phyloP scores from a whole-genome alignment of 805 yeast species.

The Citeromyces nyonsensis region DNA sequence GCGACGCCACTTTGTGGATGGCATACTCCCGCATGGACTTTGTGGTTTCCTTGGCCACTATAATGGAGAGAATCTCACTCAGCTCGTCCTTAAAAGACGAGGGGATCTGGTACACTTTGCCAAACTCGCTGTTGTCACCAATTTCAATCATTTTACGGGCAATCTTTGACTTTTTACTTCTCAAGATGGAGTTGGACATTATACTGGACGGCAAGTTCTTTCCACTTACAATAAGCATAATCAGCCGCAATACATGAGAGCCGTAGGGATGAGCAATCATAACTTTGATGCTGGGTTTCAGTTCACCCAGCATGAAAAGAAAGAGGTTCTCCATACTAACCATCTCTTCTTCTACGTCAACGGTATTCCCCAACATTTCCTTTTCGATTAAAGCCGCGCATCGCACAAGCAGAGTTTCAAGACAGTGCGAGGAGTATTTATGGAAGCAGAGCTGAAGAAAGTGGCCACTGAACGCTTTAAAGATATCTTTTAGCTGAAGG shows the following conservation, averaged over 20 bases:
- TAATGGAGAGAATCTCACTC: constrained; percentile 25
- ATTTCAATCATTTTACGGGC: constrained; percentile 91
- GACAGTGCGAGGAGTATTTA: constrained; percentile 86
- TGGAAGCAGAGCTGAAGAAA: constrained; percentile 69
- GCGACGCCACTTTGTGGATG: constrained; percentile 72
- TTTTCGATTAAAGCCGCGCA: constrained; percentile 61
- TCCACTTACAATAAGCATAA: constrained; percentile 62
- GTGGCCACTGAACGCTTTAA: constrained; percentile 56
- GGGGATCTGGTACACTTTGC: constrained; percentile 56
- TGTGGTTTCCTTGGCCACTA: constrained; percentile 22
- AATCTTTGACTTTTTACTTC: constrained; percentile 73
- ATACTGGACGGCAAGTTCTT: constrained; percentile 64
- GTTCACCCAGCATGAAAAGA: constrained; percentile 47
- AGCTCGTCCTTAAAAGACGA: constrained; percentile 48
- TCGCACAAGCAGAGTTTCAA: constrained; percentile 72
- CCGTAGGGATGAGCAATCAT: constrained; percentile 72
- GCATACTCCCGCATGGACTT: constrained; percentile 53
- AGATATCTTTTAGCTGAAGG: constrained; percentile 48
- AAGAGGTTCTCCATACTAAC: constrained; percentile 56
- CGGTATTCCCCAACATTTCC: constrained; percentile 38
- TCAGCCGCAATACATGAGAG: constrained; percentile 70
- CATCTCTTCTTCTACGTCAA: constrained; percentile 15
- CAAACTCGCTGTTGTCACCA: constrained; percentile 60
- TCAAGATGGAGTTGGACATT: constrained; percentile 49
- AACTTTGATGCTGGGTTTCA: constrained; percentile 37